Percentiles rank a stretch among this genome's conserved stretches.
These are phyloP conservation scores for Dryadomyces quercivorus DNA, from an alignment of 2,329 filamentous ascomycete species.

Conservation along the genomic window DNA sequence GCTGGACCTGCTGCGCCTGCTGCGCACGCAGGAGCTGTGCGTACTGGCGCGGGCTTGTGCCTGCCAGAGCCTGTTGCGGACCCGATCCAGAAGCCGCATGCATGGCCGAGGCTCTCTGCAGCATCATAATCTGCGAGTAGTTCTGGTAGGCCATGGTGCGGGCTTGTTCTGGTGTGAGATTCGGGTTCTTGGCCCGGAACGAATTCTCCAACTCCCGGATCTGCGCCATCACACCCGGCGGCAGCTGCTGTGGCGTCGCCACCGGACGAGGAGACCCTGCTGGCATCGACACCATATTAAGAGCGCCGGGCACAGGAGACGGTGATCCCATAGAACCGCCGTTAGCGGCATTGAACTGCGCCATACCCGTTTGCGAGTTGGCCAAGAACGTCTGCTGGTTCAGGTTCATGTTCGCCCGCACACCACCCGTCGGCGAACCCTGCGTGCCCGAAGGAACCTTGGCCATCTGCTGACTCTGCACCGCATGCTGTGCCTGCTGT, in stretches of 20 bases:
- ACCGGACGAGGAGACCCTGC: conserved; percentile 27
- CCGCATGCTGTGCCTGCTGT: conserved; percentile 21
- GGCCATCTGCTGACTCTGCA: conserved; percentile 5
- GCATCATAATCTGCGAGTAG: conserved; percentile 33
- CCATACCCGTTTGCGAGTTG: conserved; percentile 40
- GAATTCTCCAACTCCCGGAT: conserved; percentile 39
- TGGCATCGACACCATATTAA: conserved; percentile 33
- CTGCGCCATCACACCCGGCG: conserved; percentile 34
- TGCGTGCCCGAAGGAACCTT: conserved; percentile 17
- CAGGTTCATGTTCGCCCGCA: conserved; percentile 28
- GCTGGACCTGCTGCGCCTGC: conserved; percentile 20
- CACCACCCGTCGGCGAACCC: conserved; percentile 18
- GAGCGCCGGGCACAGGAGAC: conserved; percentile 3
- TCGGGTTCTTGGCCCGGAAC: conserved; percentile 38
- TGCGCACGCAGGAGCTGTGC: conserved; percentile 46
- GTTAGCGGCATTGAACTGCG: conserved; percentile 32
- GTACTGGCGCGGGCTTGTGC: conserved; percentile 46
- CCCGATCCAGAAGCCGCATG: conserved; percentile 39
- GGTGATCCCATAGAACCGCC: conserved; percentile 24
- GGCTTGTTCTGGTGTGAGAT: conserved; percentile 34
- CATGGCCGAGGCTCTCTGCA: conserved; percentile 38
- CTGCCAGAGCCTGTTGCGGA: conserved; percentile 32
- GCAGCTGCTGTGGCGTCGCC: conserved; percentile 29
- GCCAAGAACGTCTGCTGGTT: conserved; percentile 41
- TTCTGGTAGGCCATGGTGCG: conserved; percentile 40